Conservation (phyloP, 805 yeast genomes). For the Candida boidinii region DNA sequence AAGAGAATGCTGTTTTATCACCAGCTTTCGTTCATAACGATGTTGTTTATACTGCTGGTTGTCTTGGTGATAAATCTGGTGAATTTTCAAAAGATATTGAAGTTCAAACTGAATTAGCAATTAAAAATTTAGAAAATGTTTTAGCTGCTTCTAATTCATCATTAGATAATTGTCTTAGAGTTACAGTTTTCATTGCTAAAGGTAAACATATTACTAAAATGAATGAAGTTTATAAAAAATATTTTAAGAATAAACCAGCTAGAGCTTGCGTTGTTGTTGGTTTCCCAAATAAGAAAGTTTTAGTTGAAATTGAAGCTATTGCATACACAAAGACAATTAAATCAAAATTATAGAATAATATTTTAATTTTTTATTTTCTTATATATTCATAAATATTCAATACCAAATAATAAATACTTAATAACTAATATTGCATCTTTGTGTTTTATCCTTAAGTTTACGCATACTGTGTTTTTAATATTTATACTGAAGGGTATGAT, state of each 20-base stretch:
- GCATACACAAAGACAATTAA: not conserved
- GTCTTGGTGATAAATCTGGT: conserved; percentile 27
- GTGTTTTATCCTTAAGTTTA: too few relatives aligned
- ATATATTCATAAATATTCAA: too few relatives aligned
- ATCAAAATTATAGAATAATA: conserved; percentile 1
- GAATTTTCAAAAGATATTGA: conserved; percentile 15
- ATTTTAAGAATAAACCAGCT: conserved; percentile 42
- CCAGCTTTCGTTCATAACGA: conserved; percentile 34
- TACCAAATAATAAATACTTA: too few relatives aligned
- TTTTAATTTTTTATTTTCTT: too few relatives aligned
- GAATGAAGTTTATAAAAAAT: conserved; percentile 37
- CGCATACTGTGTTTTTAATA: too few relatives aligned
- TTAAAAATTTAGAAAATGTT: conserved; percentile 32
- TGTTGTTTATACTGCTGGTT: conserved; percentile 41
- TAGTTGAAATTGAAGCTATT: conserved; percentile 45
- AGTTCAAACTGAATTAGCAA: conserved; percentile 37
- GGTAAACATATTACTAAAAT: conserved; percentile 32
- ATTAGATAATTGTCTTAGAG: conserved; percentile 37
- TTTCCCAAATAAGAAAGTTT: conserved; percentile 39
- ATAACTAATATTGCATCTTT: too few relatives aligned
- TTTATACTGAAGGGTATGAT: too few relatives aligned
- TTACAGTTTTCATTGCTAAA: conserved; percentile 37
- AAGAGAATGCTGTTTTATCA: conserved; percentile 25
- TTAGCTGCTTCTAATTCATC: conserved; percentile 37
- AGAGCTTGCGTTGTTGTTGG: conserved; percentile 44